Base-by-base conservation (phyloP, 2,329 filamentous ascomycete species). In the Fusarium begoniae region DNA sequence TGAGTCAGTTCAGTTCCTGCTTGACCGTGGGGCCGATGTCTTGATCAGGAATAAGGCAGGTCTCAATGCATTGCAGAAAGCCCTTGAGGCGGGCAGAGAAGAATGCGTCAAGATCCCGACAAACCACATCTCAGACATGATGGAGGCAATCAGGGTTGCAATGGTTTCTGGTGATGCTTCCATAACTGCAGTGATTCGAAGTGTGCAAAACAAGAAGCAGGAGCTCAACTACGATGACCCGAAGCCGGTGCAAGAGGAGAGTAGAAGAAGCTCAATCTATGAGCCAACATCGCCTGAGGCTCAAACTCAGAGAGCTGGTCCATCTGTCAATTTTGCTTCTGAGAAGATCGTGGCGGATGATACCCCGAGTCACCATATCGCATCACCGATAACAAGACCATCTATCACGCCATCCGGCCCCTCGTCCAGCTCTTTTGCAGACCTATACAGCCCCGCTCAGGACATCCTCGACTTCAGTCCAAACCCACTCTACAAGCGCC, bases 41-140 rank as follows among this genome's bases (percentile, higher is more conserved):
- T 17, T 74, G 14, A 18, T 58, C 9, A 59, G 18, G 15, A 67
- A 74, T 3, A 26, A 69, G 1, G 8, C 11, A 2, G 56, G 64
- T 11, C 8, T 51, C 3, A 74, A 74, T 35, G 71, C 71, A 10
- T 12, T 74, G 3, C 56, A 72, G 32, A 68, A 47, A 8, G 71
- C 71, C 2, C 40, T 37, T 0, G 11, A 20, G 5, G 30, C 15
- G 0, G 38, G 26, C 1, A 37, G 51, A 5, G 62, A 73, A 2
- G 79, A 80, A 22, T 79, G 79, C 7, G 80, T 83, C 32, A 76
- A 73, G 41, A 81, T 82, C 54, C 68, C 85, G 10, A 74, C 83
- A 7, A 75, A 80, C 14, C 79, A 80, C 4, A 82, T 74, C 1
- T 74, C 71, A 5, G 44, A 18, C 1, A 44, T 74, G 8, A 60